phyloP scores from a whole-genome alignment of 2,329 filamentous ascomycete genomes.

The Aspergillus versicolor region DNA sequence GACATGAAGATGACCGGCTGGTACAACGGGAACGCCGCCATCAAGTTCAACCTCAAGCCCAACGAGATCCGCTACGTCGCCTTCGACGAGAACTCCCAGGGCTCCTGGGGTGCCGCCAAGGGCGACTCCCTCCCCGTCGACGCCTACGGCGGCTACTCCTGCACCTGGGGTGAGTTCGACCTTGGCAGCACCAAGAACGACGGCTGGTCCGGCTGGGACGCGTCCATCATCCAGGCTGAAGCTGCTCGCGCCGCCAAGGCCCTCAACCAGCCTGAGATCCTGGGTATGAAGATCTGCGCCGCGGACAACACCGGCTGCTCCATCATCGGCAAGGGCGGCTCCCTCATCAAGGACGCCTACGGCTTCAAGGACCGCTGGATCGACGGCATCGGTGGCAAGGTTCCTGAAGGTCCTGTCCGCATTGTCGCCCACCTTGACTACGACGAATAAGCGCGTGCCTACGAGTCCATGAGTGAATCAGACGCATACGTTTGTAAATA shows the following conservation, averaged over 20 bases:
- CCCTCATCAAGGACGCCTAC: slow-evolving; percentile 30
- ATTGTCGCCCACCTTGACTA: slow-evolving; percentile 8
- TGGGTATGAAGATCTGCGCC: slow-evolving; percentile 37
- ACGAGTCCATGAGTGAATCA: not conserved
- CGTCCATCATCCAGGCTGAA: slow-evolving; percentile 40
- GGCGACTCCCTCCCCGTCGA: slow-evolving; percentile 28
- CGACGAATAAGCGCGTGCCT: slow-evolving; percentile 1
- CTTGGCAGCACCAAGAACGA: slow-evolving; percentile 33
- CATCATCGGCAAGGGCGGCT: slow-evolving; percentile 25
- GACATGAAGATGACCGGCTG: slow-evolving; percentile 36
- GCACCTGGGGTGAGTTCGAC: slow-evolving; percentile 40
- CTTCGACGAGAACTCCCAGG: slow-evolving; percentile 40
- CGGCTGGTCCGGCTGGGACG: slow-evolving; percentile 41
- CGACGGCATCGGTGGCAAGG: slow-evolving; percentile 36
- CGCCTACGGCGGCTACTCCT: slow-evolving; percentile 32
- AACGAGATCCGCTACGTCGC: slow-evolving; percentile 37
- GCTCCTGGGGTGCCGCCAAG: slow-evolving; percentile 34
- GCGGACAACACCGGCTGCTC: slow-evolving; percentile 30
- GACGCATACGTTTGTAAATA: not conserved
- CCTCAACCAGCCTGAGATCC: slow-evolving; percentile 19
- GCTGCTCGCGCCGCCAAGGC: slow-evolving; percentile 12
- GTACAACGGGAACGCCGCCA: slow-evolving; percentile 32
- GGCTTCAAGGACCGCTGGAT: slow-evolving; percentile 20
- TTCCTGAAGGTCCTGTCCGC: not conserved
- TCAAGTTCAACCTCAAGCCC: slow-evolving; percentile 31